Conservation (phyloP, 192 early-diverging fungal species). For the Ambispora gerdemannii region DNA sequence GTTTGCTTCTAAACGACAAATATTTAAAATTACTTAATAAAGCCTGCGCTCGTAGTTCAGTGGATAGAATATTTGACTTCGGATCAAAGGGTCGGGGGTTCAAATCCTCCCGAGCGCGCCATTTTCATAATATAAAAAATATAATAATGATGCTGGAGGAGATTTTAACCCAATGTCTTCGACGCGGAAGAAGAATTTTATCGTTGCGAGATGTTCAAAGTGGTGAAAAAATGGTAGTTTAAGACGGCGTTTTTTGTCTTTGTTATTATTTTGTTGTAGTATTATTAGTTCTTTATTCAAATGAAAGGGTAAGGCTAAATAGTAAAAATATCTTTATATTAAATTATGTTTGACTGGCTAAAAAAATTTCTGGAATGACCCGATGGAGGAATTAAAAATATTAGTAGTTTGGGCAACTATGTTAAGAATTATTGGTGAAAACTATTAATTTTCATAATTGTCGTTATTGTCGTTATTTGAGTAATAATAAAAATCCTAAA, state of each 20-base stretch:
- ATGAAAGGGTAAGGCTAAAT: not conserved
- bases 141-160: not conserved
- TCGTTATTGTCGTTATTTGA: constrained; percentile 14
- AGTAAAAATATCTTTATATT: not conserved
- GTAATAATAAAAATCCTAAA: constrained; percentile 14
- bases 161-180: not conserved
- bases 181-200: not conserved
- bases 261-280: not conserved
- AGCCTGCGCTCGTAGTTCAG: constrained; percentile 7
- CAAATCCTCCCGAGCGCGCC: constrained; percentile 20
- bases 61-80: constrained; percentile 19
- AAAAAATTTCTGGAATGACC: constrained; percentile 17
- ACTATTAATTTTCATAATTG: constrained; percentile 15
- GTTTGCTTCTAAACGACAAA: no score
- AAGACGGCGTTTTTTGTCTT: not conserved
- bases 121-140: constrained; percentile 1
- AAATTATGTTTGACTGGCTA: constrained; percentile 18
- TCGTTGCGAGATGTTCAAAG: not conserved
- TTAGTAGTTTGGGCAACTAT: constrained; percentile 4
- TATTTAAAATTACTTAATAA: constrained; percentile 15
- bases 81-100: constrained; percentile 21
- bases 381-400: constrained; percentile 3
- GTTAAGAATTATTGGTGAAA: constrained; percentile 16
- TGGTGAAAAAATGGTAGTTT: not conserved
- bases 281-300: not conserved